Evolutionary conservation across 2,329 filamentous ascomycete genomes (phyloP), one percentile per base, ranked within the genome.

Genomic region (Claviceps sorghi): DNA sequence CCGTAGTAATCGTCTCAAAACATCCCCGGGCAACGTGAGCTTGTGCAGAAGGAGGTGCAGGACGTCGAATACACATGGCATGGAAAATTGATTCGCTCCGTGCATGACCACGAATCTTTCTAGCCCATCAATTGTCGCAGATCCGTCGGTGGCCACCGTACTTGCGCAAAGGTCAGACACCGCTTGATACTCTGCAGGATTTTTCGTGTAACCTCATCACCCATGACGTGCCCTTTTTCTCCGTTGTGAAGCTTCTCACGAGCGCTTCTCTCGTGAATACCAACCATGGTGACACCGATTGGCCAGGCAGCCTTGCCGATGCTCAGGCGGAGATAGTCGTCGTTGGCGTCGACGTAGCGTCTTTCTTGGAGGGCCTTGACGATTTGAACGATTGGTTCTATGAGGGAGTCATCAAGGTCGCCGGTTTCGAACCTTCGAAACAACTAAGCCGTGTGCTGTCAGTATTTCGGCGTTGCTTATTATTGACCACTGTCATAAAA

Each of bases 251-350:
- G 72, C 71, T 98, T 98, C 71, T 98, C 93, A 57, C 93, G 80
- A 21, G 93, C 91, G 59, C 86, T 93, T 64, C 93, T 82, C 74
- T 97, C 93, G 78, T 98, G 93, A 61, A 98, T 98, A 75, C 93
- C 93, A 63, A 98, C 93, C 93, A 97, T 98, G 67, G 93, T 98
- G 41, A 98, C 93, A 69, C 93, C 93, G 63, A 98, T 98, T 26
- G 93, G 93, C 93, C 93, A 98, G 17, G 93, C 93, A 59, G 89
- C 90, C 72, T 95, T 95, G 58, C 89, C 89, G 63, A 98, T 98
- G 65, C 88, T 95, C 52, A 98, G 74, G 51, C 88, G 78, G 55
- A 98, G 73, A 67, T 98, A 98, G 0, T 88, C 90, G 65, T 98
- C 88, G 65, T 97, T 97, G 36, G 93, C 93, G 69, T 96, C 87